Conservation (phyloP, 164 flowering plant species). For the Magnolia officinalis region DNA sequence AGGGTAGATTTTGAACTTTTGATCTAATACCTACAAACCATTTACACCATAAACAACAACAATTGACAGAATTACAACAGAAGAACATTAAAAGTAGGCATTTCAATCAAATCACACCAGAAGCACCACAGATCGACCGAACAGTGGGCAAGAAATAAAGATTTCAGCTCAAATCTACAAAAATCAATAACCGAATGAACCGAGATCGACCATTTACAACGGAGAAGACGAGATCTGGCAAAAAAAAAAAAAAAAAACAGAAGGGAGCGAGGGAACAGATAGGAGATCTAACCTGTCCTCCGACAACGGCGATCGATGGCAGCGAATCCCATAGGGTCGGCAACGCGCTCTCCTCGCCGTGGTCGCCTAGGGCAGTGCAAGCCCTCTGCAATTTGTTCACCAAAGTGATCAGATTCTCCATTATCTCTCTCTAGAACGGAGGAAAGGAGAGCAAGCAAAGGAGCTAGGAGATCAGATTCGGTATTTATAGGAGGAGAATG, state of each 20-base stretch:
- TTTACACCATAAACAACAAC: no score
- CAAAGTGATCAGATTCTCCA: slow-evolving; percentile 76
- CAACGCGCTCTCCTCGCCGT: slow-evolving; percentile 77
- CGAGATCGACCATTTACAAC: neutral
- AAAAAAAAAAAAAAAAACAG: neutral
- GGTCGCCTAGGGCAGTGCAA: slow-evolving; percentile 88
- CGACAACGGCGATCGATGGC: slow-evolving; percentile 92
- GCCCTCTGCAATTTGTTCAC: slow-evolving; percentile 92
- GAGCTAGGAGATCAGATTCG: no score
- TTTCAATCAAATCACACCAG: neutral
- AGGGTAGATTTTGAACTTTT: no score
- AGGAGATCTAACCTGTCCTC: slow-evolving; percentile 73
- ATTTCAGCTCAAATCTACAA: neutral
- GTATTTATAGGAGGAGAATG: neutral
- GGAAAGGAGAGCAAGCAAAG: neutral
- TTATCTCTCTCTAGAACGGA: neutral
- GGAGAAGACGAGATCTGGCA: neutral
- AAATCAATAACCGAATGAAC: neutral
- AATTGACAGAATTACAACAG: neutral
- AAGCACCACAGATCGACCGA: neutral
- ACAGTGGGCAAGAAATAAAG: neutral
- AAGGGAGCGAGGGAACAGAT: neutral
- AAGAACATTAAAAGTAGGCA: neutral
- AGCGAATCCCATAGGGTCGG: slow-evolving; percentile 96
- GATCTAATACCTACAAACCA: no score